Evolutionary conservation across 306 rosid species (phyloP).

Genomic region (Lithocarpus polystachyus): DNA sequence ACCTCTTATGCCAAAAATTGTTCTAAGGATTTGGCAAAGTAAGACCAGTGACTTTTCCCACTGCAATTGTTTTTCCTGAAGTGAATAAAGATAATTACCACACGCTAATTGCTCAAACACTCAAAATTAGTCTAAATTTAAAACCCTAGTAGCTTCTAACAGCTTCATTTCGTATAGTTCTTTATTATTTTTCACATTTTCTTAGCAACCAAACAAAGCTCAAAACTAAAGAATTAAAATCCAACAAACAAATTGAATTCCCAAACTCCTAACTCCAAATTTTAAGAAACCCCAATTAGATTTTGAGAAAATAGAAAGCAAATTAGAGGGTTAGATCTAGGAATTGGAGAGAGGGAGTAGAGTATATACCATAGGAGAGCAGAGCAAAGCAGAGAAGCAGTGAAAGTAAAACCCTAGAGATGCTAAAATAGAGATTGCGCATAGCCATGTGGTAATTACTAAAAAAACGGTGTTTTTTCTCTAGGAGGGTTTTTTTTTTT

Average conservation of each 20-base stretch:
- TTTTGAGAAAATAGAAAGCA: not conserved
- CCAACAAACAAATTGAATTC: not conserved
- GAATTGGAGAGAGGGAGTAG: constrained; percentile 19
- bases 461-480: no score
- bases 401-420: constrained; percentile 9
- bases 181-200: constrained; percentile 20
- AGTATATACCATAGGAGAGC: constrained; percentile 13
- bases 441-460: no score
- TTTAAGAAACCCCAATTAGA: constrained; percentile 13
- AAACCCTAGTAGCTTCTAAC: not conserved
- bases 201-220: constrained; percentile 24
- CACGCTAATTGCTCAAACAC: constrained; percentile 19
- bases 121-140: not conserved
- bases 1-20: no score
- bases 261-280: not conserved
- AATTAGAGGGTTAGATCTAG: constrained; percentile 18
- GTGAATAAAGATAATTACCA: not conserved
- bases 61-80: no score
- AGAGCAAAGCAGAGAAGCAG: constrained; percentile 7
- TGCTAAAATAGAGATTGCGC: no score
- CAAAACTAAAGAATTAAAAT: constrained; percentile 2
- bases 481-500: no score
- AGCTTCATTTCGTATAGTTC: constrained; percentile 3
- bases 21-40: no score
- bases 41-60: no score